Evolutionary conservation across 306 rosid species (phyloP), one percentile per base, ranked within the genome.

Genomic region (Cicer pinnatifidum): DNA sequence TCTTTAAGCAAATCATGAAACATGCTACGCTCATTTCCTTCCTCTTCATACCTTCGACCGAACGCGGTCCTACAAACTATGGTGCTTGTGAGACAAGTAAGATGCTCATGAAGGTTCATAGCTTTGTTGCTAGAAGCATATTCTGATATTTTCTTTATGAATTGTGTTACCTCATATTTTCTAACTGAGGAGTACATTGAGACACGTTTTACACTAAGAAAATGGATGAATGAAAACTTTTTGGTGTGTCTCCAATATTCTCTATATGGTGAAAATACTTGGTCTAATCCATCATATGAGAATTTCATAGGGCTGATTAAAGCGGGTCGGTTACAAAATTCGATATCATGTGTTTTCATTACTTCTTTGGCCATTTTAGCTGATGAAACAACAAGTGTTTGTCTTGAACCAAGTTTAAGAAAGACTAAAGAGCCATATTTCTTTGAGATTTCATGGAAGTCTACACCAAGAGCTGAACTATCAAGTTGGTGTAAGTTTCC

Each of bases 401-500:
- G 12, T 17, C 76, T 78, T 69, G 61, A 69, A 39, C 76, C 81
- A 4, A 78, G 47, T 50, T 78, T 60, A 78, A 78, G 81, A 8
- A 43, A 78, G 35, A 69, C 23, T 1, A 78, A 33, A 11, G 71
- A 35, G 7, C 81, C 81, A 40, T 78, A 28, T 19, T 20, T 47
- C 69, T 77, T 77, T 23, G 76, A 77, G 44, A 77, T 71, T 41
- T 78, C 47, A 9, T 53, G 44, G 58, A 71, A 76, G 11, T 53
- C 17, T 8, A 67, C 12, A 17, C 15, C 7, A 16, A 71, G 73
- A 16, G 15, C 2, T 8, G 78, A 16, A 9, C 46, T 43, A 17
- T 78, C 44, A 1, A 78, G 43, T 44, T 71, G 82, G 60, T 62
- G 50, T 9, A 78, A 76, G 41, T 78, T 71, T 6, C 82, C 82